Evolutionary conservation across 495 filamentous ascomycete species (phyloP).

Genomic region (Opeltia flavorubescens): DNA sequence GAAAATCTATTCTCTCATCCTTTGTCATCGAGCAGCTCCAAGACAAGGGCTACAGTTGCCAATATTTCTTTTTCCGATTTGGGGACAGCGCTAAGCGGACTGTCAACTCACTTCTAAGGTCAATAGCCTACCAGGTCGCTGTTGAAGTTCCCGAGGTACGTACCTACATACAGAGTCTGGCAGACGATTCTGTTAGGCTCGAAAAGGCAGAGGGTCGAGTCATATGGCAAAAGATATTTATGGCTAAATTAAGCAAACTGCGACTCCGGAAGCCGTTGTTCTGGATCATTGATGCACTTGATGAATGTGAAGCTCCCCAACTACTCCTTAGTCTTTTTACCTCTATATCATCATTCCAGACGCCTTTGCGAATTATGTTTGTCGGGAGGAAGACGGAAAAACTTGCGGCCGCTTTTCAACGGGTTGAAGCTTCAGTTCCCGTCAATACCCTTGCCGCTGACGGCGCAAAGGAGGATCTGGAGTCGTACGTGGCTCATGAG

Average conservation of each 20-base stretch:
- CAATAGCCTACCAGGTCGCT: conserved; percentile 27
- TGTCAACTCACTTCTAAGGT: conserved; percentile 17
- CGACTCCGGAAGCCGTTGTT: conserved; percentile 6
- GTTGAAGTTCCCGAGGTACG: conserved; percentile 1
- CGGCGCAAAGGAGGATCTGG: conserved; percentile 8
- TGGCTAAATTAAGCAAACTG: conserved; percentile 18
- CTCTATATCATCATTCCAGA: conserved; percentile 9
- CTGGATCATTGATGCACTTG: conserved; percentile 30
- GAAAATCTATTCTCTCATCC: conserved; percentile 23
- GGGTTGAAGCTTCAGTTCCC: conserved; percentile 6
- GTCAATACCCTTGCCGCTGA: not conserved
- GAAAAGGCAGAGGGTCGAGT: conserved; percentile 15
- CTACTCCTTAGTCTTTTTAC: conserved; percentile 16
- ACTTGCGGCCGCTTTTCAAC: conserved; percentile 5
- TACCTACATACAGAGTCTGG: conserved; percentile 14
- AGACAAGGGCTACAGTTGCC: conserved; percentile 9
- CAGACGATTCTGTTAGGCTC: conserved; percentile 13
- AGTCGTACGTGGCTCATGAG: conserved; percentile 12
- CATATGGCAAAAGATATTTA: conserved; percentile 28
- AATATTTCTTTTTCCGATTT: conserved; percentile 26
- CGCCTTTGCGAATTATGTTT: conserved; percentile 21
- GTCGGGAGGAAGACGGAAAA: conserved; percentile 17
- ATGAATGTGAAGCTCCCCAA: conserved; percentile 19
- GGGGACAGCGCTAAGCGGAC: conserved; percentile 16
- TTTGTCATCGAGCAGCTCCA: conserved; percentile 15